These are phyloP conservation scores for Pseudoneurospora amorphoporcata DNA, from an alignment of 495 filamentous ascomycete species.

Conservation along the genomic window DNA sequence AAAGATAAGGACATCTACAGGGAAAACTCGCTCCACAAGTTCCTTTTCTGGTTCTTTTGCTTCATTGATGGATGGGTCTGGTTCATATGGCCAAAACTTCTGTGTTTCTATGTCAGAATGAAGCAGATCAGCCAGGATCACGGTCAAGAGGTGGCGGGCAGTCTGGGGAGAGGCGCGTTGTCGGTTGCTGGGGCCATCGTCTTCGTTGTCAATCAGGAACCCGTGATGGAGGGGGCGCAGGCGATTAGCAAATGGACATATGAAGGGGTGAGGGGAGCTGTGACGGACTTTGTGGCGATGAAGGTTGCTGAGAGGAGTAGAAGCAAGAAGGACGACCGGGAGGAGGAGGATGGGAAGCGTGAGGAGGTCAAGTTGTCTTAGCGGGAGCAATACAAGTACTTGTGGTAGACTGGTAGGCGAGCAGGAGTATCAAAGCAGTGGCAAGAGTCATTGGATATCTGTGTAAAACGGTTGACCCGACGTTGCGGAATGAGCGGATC, in stretches of 20 bases:
- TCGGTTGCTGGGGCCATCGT: not conserved
- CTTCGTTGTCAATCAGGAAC: not conserved
- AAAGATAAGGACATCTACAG: not conserved
- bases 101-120: not conserved
- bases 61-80: constrained; percentile 1
- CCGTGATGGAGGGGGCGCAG: not conserved
- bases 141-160: not conserved
- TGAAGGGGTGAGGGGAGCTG: constrained; percentile 9
- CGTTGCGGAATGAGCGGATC: not conserved
- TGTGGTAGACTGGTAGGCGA: not conserved
- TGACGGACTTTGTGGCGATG: constrained; percentile 12
- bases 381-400: not conserved
- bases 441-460: not conserved
- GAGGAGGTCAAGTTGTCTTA: not conserved
- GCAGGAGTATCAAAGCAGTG: not conserved
- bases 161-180: not conserved
- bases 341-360: not conserved
- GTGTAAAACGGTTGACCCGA: not conserved
- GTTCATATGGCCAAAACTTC: constrained; percentile 2
- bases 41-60: constrained; percentile 3
- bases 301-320: not conserved
- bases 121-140: constrained; percentile 7
- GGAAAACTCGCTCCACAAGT: constrained; percentile 5
- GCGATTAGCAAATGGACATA: not conserved
- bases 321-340: not conserved